Evolutionary conservation across 2,329 filamentous ascomycete genomes (phyloP).

Genomic region (Ceratocystis smalleyi): DNA sequence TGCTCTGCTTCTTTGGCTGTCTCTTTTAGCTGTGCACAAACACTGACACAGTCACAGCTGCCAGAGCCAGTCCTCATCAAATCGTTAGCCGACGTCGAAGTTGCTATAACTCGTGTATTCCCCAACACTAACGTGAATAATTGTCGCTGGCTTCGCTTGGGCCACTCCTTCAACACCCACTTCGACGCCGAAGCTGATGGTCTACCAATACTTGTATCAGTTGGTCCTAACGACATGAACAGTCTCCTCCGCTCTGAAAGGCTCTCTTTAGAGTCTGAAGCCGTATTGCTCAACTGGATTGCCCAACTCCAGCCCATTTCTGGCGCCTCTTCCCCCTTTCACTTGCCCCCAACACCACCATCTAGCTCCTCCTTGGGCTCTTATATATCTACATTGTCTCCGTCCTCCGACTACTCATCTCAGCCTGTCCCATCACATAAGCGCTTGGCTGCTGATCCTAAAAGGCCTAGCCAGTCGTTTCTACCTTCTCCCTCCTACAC

Average conservation of each 20-base stretch:
- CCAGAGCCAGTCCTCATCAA: constrained; percentile 13
- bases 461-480: background rate
- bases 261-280: constrained; percentile 14
- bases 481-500: background rate
- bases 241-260: constrained; percentile 9
- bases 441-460: background rate
- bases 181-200: constrained; percentile 14
- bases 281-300: constrained; percentile 14
- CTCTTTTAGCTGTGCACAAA: constrained; percentile 7
- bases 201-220: constrained; percentile 13
- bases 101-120: constrained; percentile 25
- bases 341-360: constrained; percentile 2
- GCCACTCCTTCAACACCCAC: constrained; percentile 13
- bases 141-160: constrained; percentile 15
- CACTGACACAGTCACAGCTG: background rate
- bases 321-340: background rate
- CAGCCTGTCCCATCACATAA: background rate
- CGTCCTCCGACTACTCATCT: background rate
- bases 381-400: background rate
- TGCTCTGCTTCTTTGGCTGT: constrained; percentile 8
- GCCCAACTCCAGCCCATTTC: constrained; percentile 7
- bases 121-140: constrained; percentile 24
- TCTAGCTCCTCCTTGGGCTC: background rate
- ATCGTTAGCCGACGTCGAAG: constrained; percentile 19
- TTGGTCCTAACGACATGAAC: constrained; percentile 14